Evolutionary conservation across 2,329 filamentous ascomycete genomes (phyloP), one percentile per base, ranked within the genome.

Genomic region (Talaromyces rugulosus): DNA sequence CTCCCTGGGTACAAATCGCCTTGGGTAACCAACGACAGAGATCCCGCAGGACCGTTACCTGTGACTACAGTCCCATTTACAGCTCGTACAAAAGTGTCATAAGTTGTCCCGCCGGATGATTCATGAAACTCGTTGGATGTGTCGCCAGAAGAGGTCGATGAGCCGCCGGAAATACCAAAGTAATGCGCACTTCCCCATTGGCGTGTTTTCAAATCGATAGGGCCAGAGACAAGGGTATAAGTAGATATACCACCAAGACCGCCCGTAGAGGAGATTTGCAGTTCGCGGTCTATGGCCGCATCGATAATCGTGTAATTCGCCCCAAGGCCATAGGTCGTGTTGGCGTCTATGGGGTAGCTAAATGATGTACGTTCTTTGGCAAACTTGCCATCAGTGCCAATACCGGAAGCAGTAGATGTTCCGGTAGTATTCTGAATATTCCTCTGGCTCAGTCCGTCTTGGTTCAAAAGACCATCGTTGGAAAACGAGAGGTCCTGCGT

Each of bases 341-440:
- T 84, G 55, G 84, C 84, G 66, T 78, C 81, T 0, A 91, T 73
- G 0, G 88, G 88, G 67, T 89, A 91, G 8, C 73, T 73, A 70
- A 87, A 89, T 4, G 65, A 71, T 23, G 63, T 65, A 12, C 23
- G 18, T 30, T 76, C 73, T 18, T 68, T 65, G 9, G 69, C 68
- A 60, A 79, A 81, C 3, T 27, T 69, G 70, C 57, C 63, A 2
- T 60, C 62, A 5, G 59, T 66, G 54, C 83, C 82, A 1, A 70
- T 60, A 9, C 66, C 60, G 0, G 65, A 59, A 16, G 69, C 66
- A 5, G 58, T 66, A 28, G 63, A 63, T 14, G 72, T 71, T 5
- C 86, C 86, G 0, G 73, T 75, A 1, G 83, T 87, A 28, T 69
- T 75, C 60, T 85, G 83, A 23, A 74, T 79, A 36, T 80, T 84